Evolutionary conservation across 768 basidiomycete species (phyloP).

Genomic region (Pisolithus tinctorius): DNA sequence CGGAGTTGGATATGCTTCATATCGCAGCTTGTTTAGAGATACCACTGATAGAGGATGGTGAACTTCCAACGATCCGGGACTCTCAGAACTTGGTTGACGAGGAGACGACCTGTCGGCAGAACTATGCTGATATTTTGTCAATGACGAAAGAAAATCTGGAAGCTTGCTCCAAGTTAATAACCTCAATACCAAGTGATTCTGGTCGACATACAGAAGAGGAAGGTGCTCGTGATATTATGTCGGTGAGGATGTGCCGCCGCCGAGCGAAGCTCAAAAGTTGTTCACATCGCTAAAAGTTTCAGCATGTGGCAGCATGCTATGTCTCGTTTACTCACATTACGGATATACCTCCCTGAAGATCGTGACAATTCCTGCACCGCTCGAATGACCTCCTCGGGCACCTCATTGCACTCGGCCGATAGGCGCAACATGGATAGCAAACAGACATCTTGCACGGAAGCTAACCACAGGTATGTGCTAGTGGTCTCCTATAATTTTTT

Average conservation of each 20-base stretch:
- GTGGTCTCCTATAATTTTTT: slow-evolving; percentile 9
- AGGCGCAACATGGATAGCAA: slow-evolving; percentile 68
- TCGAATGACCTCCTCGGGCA: slow-evolving; percentile 40
- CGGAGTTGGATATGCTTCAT: slow-evolving; percentile 65
- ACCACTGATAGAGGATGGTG: slow-evolving; percentile 16
- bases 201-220: slow-evolving; percentile 48
- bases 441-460: slow-evolving; percentile 65
- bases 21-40: slow-evolving; percentile 50
- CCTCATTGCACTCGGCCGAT: slow-evolving; percentile 48
- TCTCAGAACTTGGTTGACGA: slow-evolving; percentile 9
- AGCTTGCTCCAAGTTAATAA: slow-evolving; percentile 37
- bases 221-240: slow-evolving; percentile 40
- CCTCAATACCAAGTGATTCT: neutral
- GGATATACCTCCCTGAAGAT: slow-evolving; percentile 47
- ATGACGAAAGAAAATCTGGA: slow-evolving; percentile 57
- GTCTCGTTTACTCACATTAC: slow-evolving; percentile 35
- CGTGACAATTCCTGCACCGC: slow-evolving; percentile 39
- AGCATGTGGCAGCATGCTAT: neutral
- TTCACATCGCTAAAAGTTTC: slow-evolving; percentile 51
- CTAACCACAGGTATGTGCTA: slow-evolving; percentile 28
- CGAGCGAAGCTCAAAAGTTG: slow-evolving; percentile 51
- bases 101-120: neutral
- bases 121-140: slow-evolving; percentile 32
- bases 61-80: slow-evolving; percentile 11
- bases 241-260: slow-evolving; percentile 38